Percentiles rank a stretch among this genome's conserved stretches.
These are phyloP conservation scores for Cordia subcordata DNA, from an alignment of 257 asterid genomes.

Conservation along the genomic window DNA sequence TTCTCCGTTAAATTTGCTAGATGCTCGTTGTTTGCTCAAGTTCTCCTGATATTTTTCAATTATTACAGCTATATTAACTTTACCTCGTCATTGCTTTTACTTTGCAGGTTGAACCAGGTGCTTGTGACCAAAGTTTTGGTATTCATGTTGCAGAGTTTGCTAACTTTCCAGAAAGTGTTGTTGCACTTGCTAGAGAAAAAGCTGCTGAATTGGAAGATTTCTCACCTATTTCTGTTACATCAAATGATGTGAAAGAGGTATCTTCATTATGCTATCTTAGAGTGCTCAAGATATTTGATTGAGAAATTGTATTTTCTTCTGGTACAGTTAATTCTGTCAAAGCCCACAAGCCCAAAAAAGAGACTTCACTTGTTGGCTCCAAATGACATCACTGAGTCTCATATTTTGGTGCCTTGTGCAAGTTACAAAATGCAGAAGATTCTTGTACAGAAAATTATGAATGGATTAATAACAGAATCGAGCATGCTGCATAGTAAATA, in stretches of 20 bases:
- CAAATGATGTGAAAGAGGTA: conserved; percentile 52
- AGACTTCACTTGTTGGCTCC: too few species aligned
- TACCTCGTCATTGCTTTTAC: conserved; percentile 2
- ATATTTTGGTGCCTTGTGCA: too few species aligned
- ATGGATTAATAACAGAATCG: too few species aligned
- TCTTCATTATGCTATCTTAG: conserved; percentile 8
- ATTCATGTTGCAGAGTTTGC: conserved; percentile 99
- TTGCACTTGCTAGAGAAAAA: conserved; percentile 87
- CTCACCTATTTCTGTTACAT: conserved; percentile 43
- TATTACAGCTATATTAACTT: not conserved
- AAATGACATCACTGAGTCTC: too few species aligned
- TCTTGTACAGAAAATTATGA: too few species aligned
- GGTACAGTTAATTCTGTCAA: too few species aligned
- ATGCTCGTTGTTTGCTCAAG: not conserved
- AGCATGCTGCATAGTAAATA: too few species aligned
- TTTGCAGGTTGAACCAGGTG: conserved; percentile 85
- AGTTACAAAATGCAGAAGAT: too few species aligned
- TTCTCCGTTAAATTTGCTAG: too few species aligned
- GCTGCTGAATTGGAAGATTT: conserved; percentile 96
- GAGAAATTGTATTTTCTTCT: not conserved
- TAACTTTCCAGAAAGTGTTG: conserved; percentile 86
- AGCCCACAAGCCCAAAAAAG: too few species aligned
- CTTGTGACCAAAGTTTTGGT: conserved; percentile 99
- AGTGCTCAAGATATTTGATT: not conserved
- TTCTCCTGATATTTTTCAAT: not conserved